Evolutionary conservation across 1,284 basidiomycete species (phyloP).

Genomic region (Leccinum solheimii): DNA sequence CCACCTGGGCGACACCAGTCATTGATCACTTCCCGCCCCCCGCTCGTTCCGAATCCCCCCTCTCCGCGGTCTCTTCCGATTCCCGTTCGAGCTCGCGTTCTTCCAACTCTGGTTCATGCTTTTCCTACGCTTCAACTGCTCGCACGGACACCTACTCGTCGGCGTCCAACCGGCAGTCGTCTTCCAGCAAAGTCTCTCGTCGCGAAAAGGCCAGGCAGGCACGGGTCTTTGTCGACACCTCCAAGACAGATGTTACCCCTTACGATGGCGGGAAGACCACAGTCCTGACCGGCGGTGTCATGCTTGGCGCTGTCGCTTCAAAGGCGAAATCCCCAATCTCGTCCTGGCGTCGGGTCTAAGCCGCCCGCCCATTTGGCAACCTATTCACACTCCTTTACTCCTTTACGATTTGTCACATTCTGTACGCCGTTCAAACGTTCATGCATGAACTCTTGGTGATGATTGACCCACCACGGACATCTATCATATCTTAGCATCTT

Average conservation of each 20-base stretch:
- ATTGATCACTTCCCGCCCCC: conserved; percentile 55
- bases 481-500: conserved; percentile 33
- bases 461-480: conserved; percentile 30
- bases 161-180: conserved; percentile 38
- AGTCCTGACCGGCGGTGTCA: conserved; percentile 79
- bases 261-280: conserved; percentile 85
- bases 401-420: conserved; percentile 24
- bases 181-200: conserved; percentile 52
- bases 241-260: conserved; percentile 74
- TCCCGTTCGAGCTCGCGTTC: conserved; percentile 76
- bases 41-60: conserved; percentile 54
- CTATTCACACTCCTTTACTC: conserved; percentile 29
- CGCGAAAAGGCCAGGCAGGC: conserved; percentile 65
- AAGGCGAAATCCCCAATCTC: conserved; percentile 31
- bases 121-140: conserved; percentile 53
- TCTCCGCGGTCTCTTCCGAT: conserved; percentile 58
- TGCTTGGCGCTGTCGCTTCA: conserved; percentile 58
- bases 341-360: conserved; percentile 53
- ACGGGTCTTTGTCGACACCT: conserved; percentile 66
- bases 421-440: conserved; percentile 21
- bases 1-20: conserved; percentile 67
- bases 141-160: conserved; percentile 45
- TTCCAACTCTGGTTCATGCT: conserved; percentile 65
- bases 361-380: conserved; percentile 7
- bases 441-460: conserved; percentile 28